A percentile compares a stretch with the other conserved stretches of the same genome.
Conservation (phyloP, 352 stramenopile species). For the Globisporangium parvum region DNA sequence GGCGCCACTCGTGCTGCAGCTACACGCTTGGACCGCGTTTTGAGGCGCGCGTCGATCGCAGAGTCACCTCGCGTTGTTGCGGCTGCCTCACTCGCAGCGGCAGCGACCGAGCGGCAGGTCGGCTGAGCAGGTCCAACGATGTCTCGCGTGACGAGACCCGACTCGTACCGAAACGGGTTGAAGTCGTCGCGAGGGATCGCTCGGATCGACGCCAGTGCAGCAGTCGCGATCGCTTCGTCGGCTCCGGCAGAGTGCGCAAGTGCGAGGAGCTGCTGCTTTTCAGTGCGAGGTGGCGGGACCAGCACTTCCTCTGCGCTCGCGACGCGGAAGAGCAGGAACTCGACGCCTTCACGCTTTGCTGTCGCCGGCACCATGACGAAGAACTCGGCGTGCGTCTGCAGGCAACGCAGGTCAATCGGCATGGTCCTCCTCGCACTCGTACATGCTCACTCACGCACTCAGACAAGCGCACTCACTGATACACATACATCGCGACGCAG, state of each 20-base stretch:
- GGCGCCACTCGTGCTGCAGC: not conserved
- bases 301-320: conserved; percentile 31
- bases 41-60: not conserved
- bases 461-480: too few species aligned
- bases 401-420: not conserved
- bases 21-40: not conserved
- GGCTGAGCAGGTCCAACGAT: not conserved
- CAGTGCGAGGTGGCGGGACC: conserved; percentile 5
- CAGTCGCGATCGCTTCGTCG: not conserved
- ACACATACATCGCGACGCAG: too few species aligned
- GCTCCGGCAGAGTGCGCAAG: not conserved
- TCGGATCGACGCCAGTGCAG: conserved; percentile 2
- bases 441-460: too few species aligned
- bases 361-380: conserved; percentile 14
- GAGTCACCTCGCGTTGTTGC: too few species aligned
- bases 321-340: conserved; percentile 28
- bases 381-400: conserved; percentile 12
- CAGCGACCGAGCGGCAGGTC: too few species aligned
- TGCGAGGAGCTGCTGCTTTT: not conserved
- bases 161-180: conserved; percentile 31
- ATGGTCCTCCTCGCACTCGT: not conserved
- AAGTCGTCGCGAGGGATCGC: conserved; percentile 18
- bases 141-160: not conserved
- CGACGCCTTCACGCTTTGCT: not conserved
- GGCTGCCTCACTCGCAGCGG: too few species aligned